Evolutionary conservation across 2,329 filamentous ascomycete genomes (phyloP).

Genomic region (Verticillium nonalfalfae): DNA sequence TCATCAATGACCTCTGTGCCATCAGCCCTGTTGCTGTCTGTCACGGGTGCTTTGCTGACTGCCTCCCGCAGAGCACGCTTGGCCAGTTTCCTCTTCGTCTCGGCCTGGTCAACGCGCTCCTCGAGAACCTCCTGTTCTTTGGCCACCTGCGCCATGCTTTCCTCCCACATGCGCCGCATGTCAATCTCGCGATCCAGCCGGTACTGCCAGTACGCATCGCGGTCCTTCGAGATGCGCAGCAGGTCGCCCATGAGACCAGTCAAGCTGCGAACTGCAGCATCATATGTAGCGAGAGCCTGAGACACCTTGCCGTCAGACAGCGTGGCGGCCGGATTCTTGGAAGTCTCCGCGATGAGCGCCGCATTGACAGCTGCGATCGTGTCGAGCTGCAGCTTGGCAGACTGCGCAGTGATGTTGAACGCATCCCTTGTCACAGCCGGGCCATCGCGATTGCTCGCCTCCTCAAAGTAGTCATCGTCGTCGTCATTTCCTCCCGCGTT

Average conservation of each 20-base stretch:
- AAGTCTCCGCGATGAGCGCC: constrained; percentile 69
- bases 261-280: constrained; percentile 81
- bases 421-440: constrained; percentile 79
- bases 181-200: constrained; percentile 86
- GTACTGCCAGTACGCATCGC: constrained; percentile 96
- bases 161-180: constrained; percentile 94
- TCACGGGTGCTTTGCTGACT: constrained; percentile 35
- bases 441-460: constrained; percentile 70
- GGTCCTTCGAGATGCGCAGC: constrained; percentile 85
- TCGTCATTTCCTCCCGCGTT: constrained; percentile 56
- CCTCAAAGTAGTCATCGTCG: constrained; percentile 66
- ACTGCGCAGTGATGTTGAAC: constrained; percentile 95
- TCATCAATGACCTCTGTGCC: constrained; percentile 25
- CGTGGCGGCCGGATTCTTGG: constrained; percentile 60
- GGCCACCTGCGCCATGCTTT: constrained; percentile 97
- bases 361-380: constrained; percentile 79
- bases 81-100: constrained; percentile 81
- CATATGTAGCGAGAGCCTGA: constrained; percentile 79
- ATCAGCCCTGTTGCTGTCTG: constrained; percentile 18
- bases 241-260: constrained; percentile 80
- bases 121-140: constrained; percentile 90
- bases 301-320: constrained; percentile 72
- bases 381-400: constrained; percentile 80
- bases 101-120: constrained; percentile 78
- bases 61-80: constrained; percentile 86